These are phyloP conservation scores for Leonotis leonurus DNA, from an alignment of 257 asterid species.

Conservation along the genomic window DNA sequence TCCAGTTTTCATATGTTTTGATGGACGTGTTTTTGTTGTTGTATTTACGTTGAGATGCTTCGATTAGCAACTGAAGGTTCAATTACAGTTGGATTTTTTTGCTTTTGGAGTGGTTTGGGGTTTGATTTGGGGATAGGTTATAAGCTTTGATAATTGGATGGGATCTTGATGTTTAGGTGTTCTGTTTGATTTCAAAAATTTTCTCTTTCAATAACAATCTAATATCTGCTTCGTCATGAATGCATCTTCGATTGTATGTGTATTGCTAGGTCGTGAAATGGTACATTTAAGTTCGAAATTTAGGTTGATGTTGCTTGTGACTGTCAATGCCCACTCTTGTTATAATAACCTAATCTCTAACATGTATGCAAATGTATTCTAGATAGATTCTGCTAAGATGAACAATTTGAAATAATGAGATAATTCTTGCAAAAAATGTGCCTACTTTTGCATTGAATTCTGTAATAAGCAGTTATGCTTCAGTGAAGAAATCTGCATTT, in stretches of 20 bases:
- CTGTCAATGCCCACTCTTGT: not conserved
- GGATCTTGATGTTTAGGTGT: not conserved
- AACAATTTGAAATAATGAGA: not conserved
- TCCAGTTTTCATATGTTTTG: not conserved
- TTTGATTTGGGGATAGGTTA: conserved; percentile 8
- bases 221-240: not conserved
- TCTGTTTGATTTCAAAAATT: not conserved
- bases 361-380: not conserved
- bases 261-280: not conserved
- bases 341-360: not conserved
- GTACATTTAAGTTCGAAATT: not conserved
- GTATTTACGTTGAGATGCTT: not conserved
- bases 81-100: not conserved
- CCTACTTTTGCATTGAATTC: not conserved
- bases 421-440: not conserved
- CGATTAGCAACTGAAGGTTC: not conserved
- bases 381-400: not conserved
- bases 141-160: not conserved
- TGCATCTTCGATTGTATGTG: not conserved
- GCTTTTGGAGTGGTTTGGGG: not conserved
- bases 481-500: not conserved
- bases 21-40: not conserved
- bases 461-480: not conserved
- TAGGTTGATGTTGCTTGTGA: not conserved
- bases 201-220: too few relatives aligned